phyloP scores from a whole-genome alignment of 306 rosid genomes.

The Prunus campanulata region DNA sequence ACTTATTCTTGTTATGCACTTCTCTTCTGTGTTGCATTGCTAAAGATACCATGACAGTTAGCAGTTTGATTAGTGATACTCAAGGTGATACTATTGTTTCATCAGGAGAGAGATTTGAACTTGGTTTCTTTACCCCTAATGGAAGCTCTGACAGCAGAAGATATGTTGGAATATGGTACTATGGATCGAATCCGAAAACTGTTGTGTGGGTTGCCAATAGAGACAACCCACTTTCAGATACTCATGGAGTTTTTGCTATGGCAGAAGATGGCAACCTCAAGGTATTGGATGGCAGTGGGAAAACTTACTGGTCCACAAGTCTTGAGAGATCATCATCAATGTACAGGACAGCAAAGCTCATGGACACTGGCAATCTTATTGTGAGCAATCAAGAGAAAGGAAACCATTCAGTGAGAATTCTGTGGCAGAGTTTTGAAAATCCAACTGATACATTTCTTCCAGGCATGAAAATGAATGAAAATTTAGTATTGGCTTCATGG shows the following conservation, averaged over 20 bases:
- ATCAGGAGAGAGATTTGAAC: conserved; percentile 49
- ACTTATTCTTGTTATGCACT: conserved; percentile 32
- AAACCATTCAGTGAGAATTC: conserved; percentile 22
- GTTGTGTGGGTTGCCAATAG: conserved; percentile 81
- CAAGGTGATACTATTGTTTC: conserved; percentile 52
- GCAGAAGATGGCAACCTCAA: conserved; percentile 63
- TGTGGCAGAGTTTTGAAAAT: conserved; percentile 70
- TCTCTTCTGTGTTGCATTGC: conserved; percentile 38
- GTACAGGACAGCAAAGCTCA: conserved; percentile 34
- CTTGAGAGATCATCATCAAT: conserved; percentile 35
- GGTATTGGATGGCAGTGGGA: conserved; percentile 43
- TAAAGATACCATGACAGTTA: conserved; percentile 37
- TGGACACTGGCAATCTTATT: conserved; percentile 68
- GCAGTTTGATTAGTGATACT: conserved; percentile 37
- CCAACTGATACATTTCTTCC: conserved; percentile 87
- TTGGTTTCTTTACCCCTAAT: conserved; percentile 68
- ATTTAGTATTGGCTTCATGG: conserved; percentile 65
- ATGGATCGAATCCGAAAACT: conserved; percentile 44
- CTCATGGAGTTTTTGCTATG: conserved; percentile 47
- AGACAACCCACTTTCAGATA: conserved; percentile 52
- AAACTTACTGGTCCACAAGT: conserved; percentile 49
- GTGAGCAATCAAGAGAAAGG: conserved; percentile 37
- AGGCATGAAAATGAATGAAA: conserved; percentile 63
- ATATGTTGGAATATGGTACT: conserved; percentile 77
- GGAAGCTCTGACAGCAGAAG: conserved; percentile 56